phyloP scores from a whole-genome alignment of 768 basidiomycete genomes.

The Amanita rimosa region DNA sequence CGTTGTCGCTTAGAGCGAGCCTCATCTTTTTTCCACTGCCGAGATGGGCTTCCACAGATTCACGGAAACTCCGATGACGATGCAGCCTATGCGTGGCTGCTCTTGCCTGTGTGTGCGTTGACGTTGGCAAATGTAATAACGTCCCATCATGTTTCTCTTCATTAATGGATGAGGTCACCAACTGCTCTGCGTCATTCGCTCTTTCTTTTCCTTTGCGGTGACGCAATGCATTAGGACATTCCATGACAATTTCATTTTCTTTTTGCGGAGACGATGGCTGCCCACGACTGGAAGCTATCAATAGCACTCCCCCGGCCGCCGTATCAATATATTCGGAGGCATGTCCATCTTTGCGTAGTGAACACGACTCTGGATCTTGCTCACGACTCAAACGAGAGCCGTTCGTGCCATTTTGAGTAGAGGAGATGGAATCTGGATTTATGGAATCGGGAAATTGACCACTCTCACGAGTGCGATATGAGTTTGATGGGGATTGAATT shows the following conservation, averaged over 20 bases:
- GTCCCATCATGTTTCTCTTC: not conserved
- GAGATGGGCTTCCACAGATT: constrained; percentile 40
- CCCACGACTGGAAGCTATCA: not conserved
- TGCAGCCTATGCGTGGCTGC: constrained; percentile 11
- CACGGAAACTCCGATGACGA: constrained; percentile 30
- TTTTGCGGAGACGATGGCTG: not conserved
- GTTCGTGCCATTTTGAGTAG: too few species aligned
- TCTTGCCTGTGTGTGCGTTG: constrained; percentile 4
- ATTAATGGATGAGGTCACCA: not conserved
- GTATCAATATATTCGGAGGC: not conserved
- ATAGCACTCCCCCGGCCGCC: not conserved
- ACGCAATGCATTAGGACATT: not conserved
- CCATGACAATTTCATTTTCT: not conserved
- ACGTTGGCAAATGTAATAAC: not conserved
- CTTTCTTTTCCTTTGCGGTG: constrained; percentile 2
- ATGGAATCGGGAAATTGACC: not conserved
- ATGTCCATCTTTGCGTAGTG: not conserved
- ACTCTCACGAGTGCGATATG: constrained; percentile 20
- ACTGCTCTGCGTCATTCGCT: not conserved
- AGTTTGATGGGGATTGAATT: constrained; percentile 20
- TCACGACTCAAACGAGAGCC: not conserved
- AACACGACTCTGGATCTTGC: not conserved
- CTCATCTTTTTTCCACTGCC: constrained; percentile 5
- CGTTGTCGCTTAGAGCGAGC: not conserved
- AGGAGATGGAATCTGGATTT: too few species aligned